These are phyloP conservation scores for Eucalyptus guilfoylei DNA, from an alignment of 345 rosid species.

Conservation along the genomic window DNA sequence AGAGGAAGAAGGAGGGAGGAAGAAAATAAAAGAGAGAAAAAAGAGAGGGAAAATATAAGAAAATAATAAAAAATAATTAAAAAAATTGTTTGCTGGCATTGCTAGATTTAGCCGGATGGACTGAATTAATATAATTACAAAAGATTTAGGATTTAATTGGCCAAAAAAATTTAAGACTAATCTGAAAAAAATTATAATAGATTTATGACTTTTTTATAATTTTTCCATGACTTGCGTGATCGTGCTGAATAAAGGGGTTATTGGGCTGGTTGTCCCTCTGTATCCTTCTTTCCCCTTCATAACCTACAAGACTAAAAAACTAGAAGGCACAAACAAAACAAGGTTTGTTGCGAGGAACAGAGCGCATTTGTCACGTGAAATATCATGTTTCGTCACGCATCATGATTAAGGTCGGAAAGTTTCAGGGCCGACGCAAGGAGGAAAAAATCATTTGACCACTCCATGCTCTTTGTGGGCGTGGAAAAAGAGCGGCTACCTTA, in stretches of 20 bases:
- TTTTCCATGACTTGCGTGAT: not conserved
- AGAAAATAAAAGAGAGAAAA: too few species aligned
- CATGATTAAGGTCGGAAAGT: not conserved
- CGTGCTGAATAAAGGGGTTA: not conserved
- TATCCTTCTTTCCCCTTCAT: not conserved
- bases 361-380: not conserved
- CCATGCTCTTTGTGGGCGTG: not conserved
- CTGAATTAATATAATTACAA: too few species aligned
- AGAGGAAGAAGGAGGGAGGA: too few species aligned
- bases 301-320: not conserved
- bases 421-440: not conserved
- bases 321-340: not conserved
- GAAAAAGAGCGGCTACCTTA: not conserved
- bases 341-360: not conserved
- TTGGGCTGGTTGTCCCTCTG: not conserved
- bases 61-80: too few species aligned
- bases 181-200: too few species aligned
- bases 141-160: too few species aligned
- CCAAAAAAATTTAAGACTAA: too few species aligned
- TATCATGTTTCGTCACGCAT: not conserved
- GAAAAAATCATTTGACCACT: not conserved
- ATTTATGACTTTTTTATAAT: too few species aligned
- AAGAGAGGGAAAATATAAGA: too few species aligned
- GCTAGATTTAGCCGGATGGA: accelerated
- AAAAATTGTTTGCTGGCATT: accelerated